phyloP scores from a whole-genome alignment of 2,329 filamentous ascomycete genomes.

The Colletotrichum chlorophyti region DNA sequence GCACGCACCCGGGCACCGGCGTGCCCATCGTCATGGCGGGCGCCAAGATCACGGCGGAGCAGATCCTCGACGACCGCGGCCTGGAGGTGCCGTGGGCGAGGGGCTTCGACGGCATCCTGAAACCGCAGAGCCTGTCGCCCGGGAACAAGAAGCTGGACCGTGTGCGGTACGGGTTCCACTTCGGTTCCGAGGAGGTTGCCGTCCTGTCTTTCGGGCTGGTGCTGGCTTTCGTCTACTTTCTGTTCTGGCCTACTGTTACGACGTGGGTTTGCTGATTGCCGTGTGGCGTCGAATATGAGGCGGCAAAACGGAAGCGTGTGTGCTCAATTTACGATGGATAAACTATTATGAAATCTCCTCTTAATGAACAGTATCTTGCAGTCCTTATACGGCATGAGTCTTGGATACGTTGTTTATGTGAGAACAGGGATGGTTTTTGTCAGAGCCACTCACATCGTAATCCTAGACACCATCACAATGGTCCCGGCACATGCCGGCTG shows the following conservation, averaged over 20 bases:
- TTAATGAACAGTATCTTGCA: too few species aligned
- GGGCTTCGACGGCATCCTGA: conserved; percentile 14
- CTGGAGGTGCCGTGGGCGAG: conserved; percentile 38
- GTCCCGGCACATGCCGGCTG: neutral
- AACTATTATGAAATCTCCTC: too few species aligned
- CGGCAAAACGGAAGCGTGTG: too few species aligned
- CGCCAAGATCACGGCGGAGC: conserved; percentile 62
- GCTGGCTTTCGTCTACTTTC: neutral
- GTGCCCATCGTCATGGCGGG: conserved; percentile 78
- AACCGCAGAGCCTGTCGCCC: conserved; percentile 7
- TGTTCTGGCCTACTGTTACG: conserved; percentile 1
- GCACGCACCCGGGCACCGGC: conserved; percentile 77
- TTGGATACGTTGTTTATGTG: too few species aligned
- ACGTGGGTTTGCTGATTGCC: conserved; percentile 1
- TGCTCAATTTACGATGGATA: too few species aligned
- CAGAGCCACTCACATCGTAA: too few species aligned
- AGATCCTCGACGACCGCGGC: conserved; percentile 45
- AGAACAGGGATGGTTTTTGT: too few species aligned
- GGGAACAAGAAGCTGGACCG: conserved; percentile 16
- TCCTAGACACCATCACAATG: too few species aligned
- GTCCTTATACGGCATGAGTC: too few species aligned
- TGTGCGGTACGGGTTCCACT: conserved; percentile 23
- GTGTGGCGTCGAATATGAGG: too few species aligned
- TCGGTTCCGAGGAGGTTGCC: conserved; percentile 29
- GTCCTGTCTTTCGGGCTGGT: neutral